Evolutionary conservation across 129 eudicot species (phyloP), one percentile per base, ranked within the genome.

Genomic region (Arctium minus): DNA sequence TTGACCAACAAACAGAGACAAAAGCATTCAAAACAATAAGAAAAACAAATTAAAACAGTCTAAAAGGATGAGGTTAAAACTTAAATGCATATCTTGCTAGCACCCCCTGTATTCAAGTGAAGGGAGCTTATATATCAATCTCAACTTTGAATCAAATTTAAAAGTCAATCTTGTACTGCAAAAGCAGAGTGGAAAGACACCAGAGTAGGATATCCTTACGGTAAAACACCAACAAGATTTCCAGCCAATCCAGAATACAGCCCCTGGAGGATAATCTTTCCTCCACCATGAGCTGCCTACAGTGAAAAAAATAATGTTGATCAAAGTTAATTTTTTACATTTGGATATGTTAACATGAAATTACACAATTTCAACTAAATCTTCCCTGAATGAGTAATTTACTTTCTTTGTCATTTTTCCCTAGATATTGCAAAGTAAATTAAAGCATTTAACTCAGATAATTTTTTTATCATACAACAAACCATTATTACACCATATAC

Each of bases 241-340:
- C 99, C 99, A 75, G 92, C 92, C 88, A 95, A 89, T 74, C 99
- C 99, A 67, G 99, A 91, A 88, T 96, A 96, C 29, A 96, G 90
- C 73, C 99, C 99, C 79, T 96, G 94, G 27, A 91, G 91, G 42
- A 87, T 83, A 78, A 96, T 93, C 81, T 93, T 84, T 50, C 97
- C 97, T 76, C 97, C 97, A 70, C 99, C 99, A 35, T 84, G 99
- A 72, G 86, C 99, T 80, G 97, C 99, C 99, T 96, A 88, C 81
- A 86, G 70, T 33, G 42, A 88, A 60, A 81, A 22, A 62, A 62
- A 73, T 48, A 67, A 62, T 36, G 62, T 78, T 9, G 17, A 60
- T 50, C 32, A 33, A 31, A 5, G 68, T 29, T 70, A 38, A 7
- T 5, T 5, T 35, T 40, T 69, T 35, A 74, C 78, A 69, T 82